Evolutionary conservation across 345 rosid genomes (phyloP), one percentile per base, ranked within the genome.

Genomic region (Conringia planisiliqua): DNA sequence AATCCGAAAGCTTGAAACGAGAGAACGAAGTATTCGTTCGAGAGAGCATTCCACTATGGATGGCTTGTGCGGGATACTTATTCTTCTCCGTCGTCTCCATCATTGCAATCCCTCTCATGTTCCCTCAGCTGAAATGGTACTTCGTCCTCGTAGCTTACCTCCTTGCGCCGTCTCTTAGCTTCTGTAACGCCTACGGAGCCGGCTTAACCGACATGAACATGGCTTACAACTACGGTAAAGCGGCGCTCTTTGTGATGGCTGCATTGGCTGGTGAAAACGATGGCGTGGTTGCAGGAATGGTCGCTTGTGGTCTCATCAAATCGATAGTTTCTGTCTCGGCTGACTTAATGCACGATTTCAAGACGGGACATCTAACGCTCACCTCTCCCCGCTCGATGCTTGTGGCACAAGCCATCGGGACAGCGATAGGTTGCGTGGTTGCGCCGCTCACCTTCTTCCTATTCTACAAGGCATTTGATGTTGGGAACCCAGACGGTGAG

Each of bases 151-250:
- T 89, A 7, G 99, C 98, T 9, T 95, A 95, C 83, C 75, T 86
- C 46, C 85, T 92, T 0, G 98, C 99, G 0, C 99, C 99, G 1
- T 80, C 87, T 71, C 91, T 95, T 26, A 84, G 98, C 80, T 95
- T 90, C 84, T 92, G 99, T 83, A 95, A 95, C 46, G 99, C 99
- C 0, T 95, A 95, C 13, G 96, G 99, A 1, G 96, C 97, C 4
- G 98, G 99, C 8, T 84, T 92, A 30, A 95, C 98, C 0, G 99
- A 92, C 83, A 92, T 95, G 94, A 95, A 92, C 86, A 90, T 95
- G 98, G 92, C 93, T 47, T 92, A 85, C 75, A 95, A 90, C 68
- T 92, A 95, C 6, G 99, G 98, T 29, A 90, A 95, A 82, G 97
- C 91, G 0, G 96, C 96, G 0, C 92, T 95, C 48, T 92, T 95